phyloP scores from a whole-genome alignment of 1,284 basidiomycete genomes.

The Megacollybia platyphylla region DNA sequence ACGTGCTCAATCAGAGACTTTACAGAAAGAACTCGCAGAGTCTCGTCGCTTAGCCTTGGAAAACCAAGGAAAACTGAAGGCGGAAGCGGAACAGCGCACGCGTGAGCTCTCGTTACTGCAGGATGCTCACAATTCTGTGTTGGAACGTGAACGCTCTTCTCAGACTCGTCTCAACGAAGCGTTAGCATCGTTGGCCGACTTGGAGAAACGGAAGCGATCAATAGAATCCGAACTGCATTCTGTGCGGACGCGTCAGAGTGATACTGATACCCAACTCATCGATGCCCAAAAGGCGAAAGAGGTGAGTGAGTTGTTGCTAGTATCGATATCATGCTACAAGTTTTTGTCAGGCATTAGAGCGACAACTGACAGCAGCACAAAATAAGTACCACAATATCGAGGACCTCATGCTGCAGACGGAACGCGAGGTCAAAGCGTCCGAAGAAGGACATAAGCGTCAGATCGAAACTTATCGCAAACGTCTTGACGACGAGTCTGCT shows the following conservation, averaged over 20 bases:
- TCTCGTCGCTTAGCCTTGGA: conserved; percentile 46
- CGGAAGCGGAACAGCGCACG: conserved; percentile 48
- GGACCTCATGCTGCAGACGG: conserved; percentile 73
- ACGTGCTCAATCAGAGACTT: conserved; percentile 49
- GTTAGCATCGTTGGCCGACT: conserved; percentile 41
- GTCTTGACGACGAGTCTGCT: conserved; percentile 55
- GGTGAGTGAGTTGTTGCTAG: conserved; percentile 25
- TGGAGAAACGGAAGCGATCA: conserved; percentile 60
- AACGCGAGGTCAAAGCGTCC: conserved; percentile 45
- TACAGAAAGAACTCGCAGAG: conserved; percentile 51
- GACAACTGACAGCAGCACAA: conserved; percentile 61
- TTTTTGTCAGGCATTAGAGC: conserved; percentile 50
- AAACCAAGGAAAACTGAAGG: conserved; percentile 53
- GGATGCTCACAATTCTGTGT: conserved; percentile 50
- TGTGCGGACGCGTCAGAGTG: conserved; percentile 61
- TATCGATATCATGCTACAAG: conserved; percentile 3
- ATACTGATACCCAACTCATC: conserved; percentile 55
- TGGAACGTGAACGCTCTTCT: conserved; percentile 38
- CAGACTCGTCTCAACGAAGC: conserved; percentile 41
- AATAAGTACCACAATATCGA: conserved; percentile 78
- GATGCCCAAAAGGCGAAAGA: conserved; percentile 59
- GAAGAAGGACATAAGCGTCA: conserved; percentile 62
- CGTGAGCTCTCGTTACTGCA: conserved; percentile 47
- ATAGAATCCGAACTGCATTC: conserved; percentile 68
- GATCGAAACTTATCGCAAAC: conserved; percentile 52